phyloP scores from a whole-genome alignment of 2,329 filamentous ascomycete genomes.

The Trichothecium roseum region DNA sequence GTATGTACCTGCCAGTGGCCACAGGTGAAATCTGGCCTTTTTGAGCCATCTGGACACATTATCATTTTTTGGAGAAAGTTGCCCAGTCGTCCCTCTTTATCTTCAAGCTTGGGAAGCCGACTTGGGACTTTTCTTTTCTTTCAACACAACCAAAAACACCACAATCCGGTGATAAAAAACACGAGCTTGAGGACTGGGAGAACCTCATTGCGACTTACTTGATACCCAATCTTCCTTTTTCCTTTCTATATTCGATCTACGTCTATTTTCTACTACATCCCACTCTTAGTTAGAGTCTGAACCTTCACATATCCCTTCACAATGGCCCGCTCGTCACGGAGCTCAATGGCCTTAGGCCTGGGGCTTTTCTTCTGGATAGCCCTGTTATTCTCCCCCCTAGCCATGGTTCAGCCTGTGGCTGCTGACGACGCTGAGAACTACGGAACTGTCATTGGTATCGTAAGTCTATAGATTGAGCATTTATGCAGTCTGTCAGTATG shows the following conservation, averaged over 20 bases:
- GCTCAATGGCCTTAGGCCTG: conserved; percentile 68
- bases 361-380: conserved; percentile 87
- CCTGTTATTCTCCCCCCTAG: conserved; percentile 78
- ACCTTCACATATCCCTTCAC: conserved; percentile 13
- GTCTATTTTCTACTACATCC: conserved; percentile 5
- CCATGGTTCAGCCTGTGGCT: conserved; percentile 69
- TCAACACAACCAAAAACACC: conserved; percentile 15
- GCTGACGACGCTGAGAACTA: conserved; percentile 67
- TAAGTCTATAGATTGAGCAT: conserved; percentile 25
- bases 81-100: conserved; percentile 24
- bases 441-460: conserved; percentile 90
- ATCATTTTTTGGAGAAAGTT: conserved; percentile 22
- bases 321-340: conserved; percentile 53
- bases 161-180: conserved; percentile 11
- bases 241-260: conserved; percentile 11
- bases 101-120: conserved; percentile 12
- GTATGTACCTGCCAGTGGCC: conserved; percentile 3
- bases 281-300: conserved; percentile 3
- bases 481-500: conserved; percentile 1
- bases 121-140: conserved; percentile 10
- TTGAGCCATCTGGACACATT: conserved; percentile 34
- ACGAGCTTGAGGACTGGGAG: conserved; percentile 17
- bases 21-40: conserved; percentile 39
- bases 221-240: conserved; percentile 11
- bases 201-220: conserved; percentile 15